Evolutionary conservation across 129 eudicot species (phyloP), one percentile per base, ranked within the genome.

Genomic region (Silybum marianum): DNA sequence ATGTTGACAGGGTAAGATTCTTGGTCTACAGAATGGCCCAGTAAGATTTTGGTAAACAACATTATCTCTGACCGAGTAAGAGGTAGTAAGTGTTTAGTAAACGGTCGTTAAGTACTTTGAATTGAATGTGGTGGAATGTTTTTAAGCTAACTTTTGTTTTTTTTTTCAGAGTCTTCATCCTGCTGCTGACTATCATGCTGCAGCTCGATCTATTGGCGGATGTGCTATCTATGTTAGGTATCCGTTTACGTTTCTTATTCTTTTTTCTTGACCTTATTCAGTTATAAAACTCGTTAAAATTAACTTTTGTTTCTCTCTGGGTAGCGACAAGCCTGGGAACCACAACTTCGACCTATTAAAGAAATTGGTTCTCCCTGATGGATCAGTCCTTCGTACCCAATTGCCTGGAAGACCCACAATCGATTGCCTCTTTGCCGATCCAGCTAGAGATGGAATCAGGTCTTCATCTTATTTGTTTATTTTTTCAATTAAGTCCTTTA

Each of bases 371-470:
- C 94, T 95, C 39, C 99, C 99, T 9, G 98, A 95, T 71, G 99
- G 99, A 40, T 95, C 99, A 69, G 91, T 95, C 19, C 95, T 95
- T 32, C 96, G 99, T 44, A 95, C 99, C 40, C 88, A 83, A 82
- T 81, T 92, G 72, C 97, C 97, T 13, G 97, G 97, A 54, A 85
- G 99, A 34, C 99, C 99, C 0, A 95, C 99, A 36, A 77, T 82
- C 2, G 99, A 95, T 77, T 95, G 98, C 81, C 97, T 95, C 60
- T 92, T 95, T 79, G 84, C 51, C 48, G 99, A 95, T 84, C 99
- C 99, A n/a, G 97, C 97, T 40, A 85, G 97, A 88, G 99, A 95
- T 42, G 99, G 99, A 69, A 85, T 65, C 51, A 95, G 97, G 98
- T 95, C 12, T 46, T 72, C 28, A 44, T 13, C 75, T 72, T 58